Base-by-base conservation (phyloP, 2,329 filamentous ascomycete genomes). In the Neoscytalidium dimidiatum region DNA sequence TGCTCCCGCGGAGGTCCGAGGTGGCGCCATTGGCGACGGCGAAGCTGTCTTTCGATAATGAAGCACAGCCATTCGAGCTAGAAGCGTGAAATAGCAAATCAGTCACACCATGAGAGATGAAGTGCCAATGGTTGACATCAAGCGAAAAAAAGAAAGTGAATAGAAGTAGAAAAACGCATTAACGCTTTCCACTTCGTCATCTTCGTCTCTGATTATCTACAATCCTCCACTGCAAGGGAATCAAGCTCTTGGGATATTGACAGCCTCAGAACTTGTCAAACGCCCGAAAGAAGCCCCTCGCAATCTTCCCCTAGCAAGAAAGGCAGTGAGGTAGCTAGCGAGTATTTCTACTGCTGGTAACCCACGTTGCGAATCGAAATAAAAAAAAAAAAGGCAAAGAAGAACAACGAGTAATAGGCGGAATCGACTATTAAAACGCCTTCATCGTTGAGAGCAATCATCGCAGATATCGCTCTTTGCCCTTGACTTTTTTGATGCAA, bases 391-490 rank as follows among this genome's bases (percentile, higher is more conserved):
- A 33, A 46, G 28, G 19, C 19, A 44, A 46, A n/a, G 7, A 33
- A 33, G 8, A 17, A 19, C 17, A 52, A 52, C 38, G 38, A 41
- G n/a, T 17, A 41, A 41, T 13, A 41, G n/a, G n/a, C 21, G n/a
- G 28, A 46, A 60, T 44, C 56, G 43, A 60, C 28, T 29, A 60
- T 60, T 60, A 33, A 26, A 33, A 46, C 38, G 38, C 56, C 41
- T 33, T 46, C 56, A 28, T 60, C 41, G 56, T 46, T n/a, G 38
- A 19, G 56, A 48, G 44, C 28, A 33, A 48, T 46, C 41, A 48
- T 60, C 41, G 19, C 41, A 60, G 56, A 60, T 46, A 35, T 31
- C 56, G n/a, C 23, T 60, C 56, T 41, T 60, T 17, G 28, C 38
- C 35, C 17, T 60, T 58, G 14, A 13, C 8, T 58, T 60, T 48